Evolutionary conservation across 176 grass and related monocot genomes (phyloP), one percentile per base, ranked within the genome.

Genomic region (Carex kokanica): DNA sequence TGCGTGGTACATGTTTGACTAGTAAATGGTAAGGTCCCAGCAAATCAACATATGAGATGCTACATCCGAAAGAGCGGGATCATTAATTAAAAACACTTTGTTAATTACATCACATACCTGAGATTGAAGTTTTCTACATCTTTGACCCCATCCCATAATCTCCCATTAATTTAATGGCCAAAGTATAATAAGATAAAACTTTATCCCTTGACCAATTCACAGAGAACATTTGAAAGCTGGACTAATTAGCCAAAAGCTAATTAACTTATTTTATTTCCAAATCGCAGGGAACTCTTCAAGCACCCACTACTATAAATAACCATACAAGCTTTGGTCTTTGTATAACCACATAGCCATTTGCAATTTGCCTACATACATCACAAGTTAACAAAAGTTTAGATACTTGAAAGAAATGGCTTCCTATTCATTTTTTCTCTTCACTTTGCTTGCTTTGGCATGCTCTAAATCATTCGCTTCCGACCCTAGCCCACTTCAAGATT

Each of bases 401-500:
- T 13, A 64, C 2, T 29, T 29, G 23, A 64, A 64, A 64, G 21
- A 64, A 18, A 77, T 77, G 72, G 36, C 72, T 5, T 23, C 8
- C 13, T 24, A 3, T 10, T n/a, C 17, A 18, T 17, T 77, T 53
- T 21, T 77, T 15, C 6, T 77, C 3, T 47, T 51, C 38, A 25
- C 72, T 23, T 24, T 51, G 0, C 72, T 77, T 77, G n/a, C 47
- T 3, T 23, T 53, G 11, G 4, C 24, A n/a, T 23, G 75, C 13
- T 85, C 83, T 69, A 85, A 40, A 47, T 85, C 9, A 74, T 58
- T 91, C n/a, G 92, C 85, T 21, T 79, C 54, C 51, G 89, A 94
- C 3, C 89, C 89, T 0, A 81, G 60, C 34, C 85, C 56, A 10
- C 92, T 94, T 52, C 89, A 91, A 81, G 92, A 94, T 51, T 88